A percentile compares a stretch with the other conserved stretches of the same genome.
These are phyloP conservation scores for Nigrospora sphaerica DNA, from an alignment of 2,329 filamentous ascomycete genomes.

Conservation along the genomic window DNA sequence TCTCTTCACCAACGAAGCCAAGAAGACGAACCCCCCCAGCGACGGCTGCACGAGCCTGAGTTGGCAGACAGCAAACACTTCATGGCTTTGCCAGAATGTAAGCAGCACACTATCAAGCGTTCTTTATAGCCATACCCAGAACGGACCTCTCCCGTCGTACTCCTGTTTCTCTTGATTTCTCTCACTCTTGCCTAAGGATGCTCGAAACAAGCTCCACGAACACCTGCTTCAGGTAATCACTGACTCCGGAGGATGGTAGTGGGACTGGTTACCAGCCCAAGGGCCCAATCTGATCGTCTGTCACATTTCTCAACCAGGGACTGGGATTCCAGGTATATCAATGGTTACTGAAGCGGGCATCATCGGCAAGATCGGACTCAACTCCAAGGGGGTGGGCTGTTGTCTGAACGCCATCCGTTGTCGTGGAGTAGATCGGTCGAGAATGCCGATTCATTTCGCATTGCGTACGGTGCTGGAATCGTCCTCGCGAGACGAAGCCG, in stretches of 20 bases:
- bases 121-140: too few species aligned
- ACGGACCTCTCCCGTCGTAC: too few species aligned
- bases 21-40: constrained; percentile 10
- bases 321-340: constrained; percentile 34
- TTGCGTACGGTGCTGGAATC: constrained; percentile 49
- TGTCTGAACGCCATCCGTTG: constrained; percentile 57
- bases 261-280: constrained; percentile 51
- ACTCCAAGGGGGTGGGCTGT: constrained; percentile 48
- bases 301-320: constrained; percentile 32
- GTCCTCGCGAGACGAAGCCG: constrained; percentile 34
- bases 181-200: too few species aligned
- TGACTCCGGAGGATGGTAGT: constrained; percentile 22
- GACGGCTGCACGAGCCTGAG: constrained; percentile 51
- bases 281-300: constrained; percentile 40
- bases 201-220: too few species aligned
- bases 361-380: constrained; percentile 61
- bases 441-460: constrained; percentile 54
- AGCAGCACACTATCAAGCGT: neutral
- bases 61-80: constrained; percentile 25
- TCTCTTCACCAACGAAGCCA: constrained; percentile 30
- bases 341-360: constrained; percentile 55
- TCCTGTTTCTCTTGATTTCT: too few species aligned
- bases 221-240: too few species aligned
- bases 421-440: constrained; percentile 40
- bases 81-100: too few species aligned